Percentiles rank a stretch among this genome's conserved stretches.
phyloP scores from a whole-genome alignment of 257 asterid genomes.

The Paraleonurus japonicus region DNA sequence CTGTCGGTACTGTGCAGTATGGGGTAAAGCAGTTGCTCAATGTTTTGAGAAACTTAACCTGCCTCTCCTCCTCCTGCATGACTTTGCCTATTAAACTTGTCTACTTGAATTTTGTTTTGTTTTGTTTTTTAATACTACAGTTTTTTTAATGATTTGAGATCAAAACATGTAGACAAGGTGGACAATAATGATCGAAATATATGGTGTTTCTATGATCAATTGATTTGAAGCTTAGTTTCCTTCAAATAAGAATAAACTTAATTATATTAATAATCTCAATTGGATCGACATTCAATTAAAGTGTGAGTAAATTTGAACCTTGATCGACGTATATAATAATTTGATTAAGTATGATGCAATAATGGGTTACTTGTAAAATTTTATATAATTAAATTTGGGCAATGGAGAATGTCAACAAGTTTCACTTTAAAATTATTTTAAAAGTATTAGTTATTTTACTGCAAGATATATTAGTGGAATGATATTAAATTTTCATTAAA shows the following conservation, averaged over 20 bases:
- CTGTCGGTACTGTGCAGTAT: constrained; percentile 32
- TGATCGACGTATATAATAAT: too few species aligned
- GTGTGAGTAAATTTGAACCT: not conserved
- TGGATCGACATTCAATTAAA: not conserved
- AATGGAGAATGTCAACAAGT: too few species aligned
- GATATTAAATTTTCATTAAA: too few species aligned
- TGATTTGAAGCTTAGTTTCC: not conserved
- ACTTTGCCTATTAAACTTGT: not conserved
- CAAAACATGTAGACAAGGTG: not conserved
- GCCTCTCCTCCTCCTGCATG: constrained; percentile 23
- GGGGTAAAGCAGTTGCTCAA: constrained; percentile 82
- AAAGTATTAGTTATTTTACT: too few species aligned
- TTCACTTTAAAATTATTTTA: too few species aligned
- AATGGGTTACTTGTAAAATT: too few species aligned
- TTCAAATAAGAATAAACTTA: not conserved
- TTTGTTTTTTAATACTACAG: not conserved
- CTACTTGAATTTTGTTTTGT: not conserved
- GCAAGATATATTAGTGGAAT: too few species aligned
- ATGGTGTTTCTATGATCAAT: not conserved
- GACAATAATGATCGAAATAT: not conserved
- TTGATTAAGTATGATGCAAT: too few species aligned
- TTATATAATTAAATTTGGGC: too few species aligned
- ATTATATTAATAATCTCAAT: not conserved
- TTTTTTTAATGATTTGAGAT: too few species aligned
- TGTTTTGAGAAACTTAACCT: constrained; percentile 48